Evolutionary conservation across 2,329 filamentous ascomycete genomes (phyloP).

Genomic region (Diaporthe amygdali): DNA sequence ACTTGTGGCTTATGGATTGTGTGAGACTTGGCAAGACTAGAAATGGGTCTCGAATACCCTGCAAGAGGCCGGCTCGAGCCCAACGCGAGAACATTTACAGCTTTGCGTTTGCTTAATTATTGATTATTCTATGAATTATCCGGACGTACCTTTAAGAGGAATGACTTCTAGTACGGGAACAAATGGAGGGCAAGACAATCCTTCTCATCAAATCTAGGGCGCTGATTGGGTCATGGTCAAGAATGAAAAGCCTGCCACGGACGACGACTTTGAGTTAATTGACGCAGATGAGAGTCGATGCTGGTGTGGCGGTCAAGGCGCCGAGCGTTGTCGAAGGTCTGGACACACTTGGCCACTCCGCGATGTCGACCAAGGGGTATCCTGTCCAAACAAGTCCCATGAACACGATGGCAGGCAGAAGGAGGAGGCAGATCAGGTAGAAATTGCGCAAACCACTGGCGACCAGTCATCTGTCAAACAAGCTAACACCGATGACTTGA

Average conservation of each 20-base stretch:
- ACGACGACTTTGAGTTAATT: neutral
- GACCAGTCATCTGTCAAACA: no score
- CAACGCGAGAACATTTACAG: no score
- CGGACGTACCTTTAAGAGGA: no score
- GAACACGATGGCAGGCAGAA: no score
- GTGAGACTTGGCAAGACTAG: neutral
- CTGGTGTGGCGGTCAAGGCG: neutral
- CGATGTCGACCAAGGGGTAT: neutral
- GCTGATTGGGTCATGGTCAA: neutral
- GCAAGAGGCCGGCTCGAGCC: no score
- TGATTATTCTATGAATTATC: no score
- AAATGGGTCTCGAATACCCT: no score
- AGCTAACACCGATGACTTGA: no score
- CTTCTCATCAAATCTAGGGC: neutral
- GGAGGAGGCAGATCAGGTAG: neutral
- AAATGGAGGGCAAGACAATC: no score
- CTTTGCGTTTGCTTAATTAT: no score
- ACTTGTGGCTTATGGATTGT: neutral
- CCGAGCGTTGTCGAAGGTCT: neutral
- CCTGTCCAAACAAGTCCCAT: neutral
- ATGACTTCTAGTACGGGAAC: neutral
- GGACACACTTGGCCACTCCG: neutral
- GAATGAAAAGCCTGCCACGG: neutral
- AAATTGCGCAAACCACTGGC: rapidly evolving
- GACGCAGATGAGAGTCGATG: neutral